These are phyloP conservation scores for Moringa oleifera DNA, from an alignment of 345 rosid species.

Conservation along the genomic window DNA sequence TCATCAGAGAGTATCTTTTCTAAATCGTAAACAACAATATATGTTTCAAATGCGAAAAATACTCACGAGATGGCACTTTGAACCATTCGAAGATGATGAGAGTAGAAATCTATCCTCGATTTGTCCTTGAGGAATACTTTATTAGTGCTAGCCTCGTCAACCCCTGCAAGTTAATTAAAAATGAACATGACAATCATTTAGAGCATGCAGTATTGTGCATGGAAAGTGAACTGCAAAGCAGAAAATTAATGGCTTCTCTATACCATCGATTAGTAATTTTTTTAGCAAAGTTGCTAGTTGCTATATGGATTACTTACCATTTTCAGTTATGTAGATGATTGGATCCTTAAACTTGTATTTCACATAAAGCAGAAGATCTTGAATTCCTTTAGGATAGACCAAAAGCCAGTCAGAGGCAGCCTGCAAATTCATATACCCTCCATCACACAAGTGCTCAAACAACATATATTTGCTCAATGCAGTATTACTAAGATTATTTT, in stretches of 20 bases:
- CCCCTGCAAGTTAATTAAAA: conserved; percentile 15
- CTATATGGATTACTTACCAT: conserved; percentile 35
- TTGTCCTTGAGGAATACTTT: conserved; percentile 18
- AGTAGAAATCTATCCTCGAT: conserved; percentile 25
- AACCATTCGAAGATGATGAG: conserved; percentile 30
- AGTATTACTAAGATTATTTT: too few relatives aligned
- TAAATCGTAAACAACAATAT: too few relatives aligned
- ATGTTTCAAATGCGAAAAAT: too few relatives aligned
- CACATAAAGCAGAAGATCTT: conserved; percentile 32
- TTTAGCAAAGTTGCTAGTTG: too few relatives aligned
- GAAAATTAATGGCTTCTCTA: too few relatives aligned
- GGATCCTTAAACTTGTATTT: conserved; percentile 46
- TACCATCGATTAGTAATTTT: too few relatives aligned
- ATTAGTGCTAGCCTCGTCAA: conserved; percentile 23
- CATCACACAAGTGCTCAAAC: neutral
- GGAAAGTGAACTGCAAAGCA: neutral
- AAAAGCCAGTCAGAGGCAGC: conserved; percentile 47
- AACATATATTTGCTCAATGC: too few relatives aligned
- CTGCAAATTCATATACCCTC: conserved; percentile 25
- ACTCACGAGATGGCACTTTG: conserved; percentile 33
- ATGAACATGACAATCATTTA: neutral
- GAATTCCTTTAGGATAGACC: conserved; percentile 51
- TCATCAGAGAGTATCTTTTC: too few relatives aligned
- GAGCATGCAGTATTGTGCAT: too few relatives aligned
- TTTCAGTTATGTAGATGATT: conserved; percentile 47